Evolutionary conservation across 2,329 filamentous ascomycete genomes (phyloP), one percentile per base, ranked within the genome.

Genomic region (Xylaria sp.): DNA sequence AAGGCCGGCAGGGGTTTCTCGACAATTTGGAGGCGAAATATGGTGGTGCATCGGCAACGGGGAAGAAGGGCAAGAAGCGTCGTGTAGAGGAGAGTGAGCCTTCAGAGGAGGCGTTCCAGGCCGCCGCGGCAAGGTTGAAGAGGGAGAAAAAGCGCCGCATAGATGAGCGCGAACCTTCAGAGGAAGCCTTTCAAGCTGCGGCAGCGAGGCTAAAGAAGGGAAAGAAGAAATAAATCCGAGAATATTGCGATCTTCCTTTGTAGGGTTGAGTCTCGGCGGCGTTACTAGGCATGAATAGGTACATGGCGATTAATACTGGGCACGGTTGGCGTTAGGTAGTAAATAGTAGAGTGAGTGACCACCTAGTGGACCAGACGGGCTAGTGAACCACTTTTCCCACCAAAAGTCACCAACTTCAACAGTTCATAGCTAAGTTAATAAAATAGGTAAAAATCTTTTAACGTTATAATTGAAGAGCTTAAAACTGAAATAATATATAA

Each of bases 21-120:
- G 92, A 92, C 70, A 83, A 87, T 59, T 80, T 97, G 59, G 93
- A 93, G 66, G 92, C 90, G 58, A 97, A 95, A 81, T 97, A 97
- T 78, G 82, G 84, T 32, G 82, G 84, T 16, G 76, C 76, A 59
- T 75, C 77, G 60, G 83, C 55, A 23, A 40, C 84, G 69, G 72
- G 78, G 0, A 85, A 84, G 79, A 89, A 86, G 76, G 84, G 83
- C 12, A 84, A 84, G 76, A 88, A 87, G 76, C 82, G 80, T 29
- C 79, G 76, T 0, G 79, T 87, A 29, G 84, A 87, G 0, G 91
- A 93, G 73, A 90, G 92, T 69, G 86, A 88, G 76, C 86, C 87
- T 1, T 86, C 86, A 0, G 88, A 91, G 71, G 87, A 89, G 73
- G 87, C 85, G 0, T 90, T 90, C 65, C 85, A 88, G 68, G 85